Base-by-base conservation (phyloP, 768 basidiomycete species). In the Fomitopsis serialis region DNA sequence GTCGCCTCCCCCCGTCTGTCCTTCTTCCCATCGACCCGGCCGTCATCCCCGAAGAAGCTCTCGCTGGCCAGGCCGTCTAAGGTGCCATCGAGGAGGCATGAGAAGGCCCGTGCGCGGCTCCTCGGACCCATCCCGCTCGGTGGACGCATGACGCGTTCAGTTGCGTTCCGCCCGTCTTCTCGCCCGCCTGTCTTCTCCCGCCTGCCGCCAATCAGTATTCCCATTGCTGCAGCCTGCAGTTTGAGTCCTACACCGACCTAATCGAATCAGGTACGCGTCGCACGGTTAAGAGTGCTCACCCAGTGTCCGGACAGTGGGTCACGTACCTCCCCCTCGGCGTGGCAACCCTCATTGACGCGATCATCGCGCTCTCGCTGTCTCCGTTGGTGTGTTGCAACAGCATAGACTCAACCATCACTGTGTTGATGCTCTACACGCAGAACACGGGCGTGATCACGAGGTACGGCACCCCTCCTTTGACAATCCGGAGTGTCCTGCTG, bases 361-460 rank as follows among this genome's bases (percentile, higher is more conserved):
- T 56, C 48, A 58, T 61, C 44, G 57, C 60, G 11, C 49, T 48
- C 2, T 52, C 60, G 21, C 55, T 61, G 17, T 61, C 57, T 37
- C 56, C 37, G 37, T 40, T 10, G 4, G 11, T 8, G 3, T 25
- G 42, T n/a, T n/a, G n/a, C n/a, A n/a, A n/a, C 34, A 61, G 59
- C 27, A 56, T 53, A 34, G 53, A 56, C n/a, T 55, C 52, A 4
- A 53, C 55, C n/a, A 50, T 58, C 23, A 47, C 45, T 35, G 48
- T 42, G 32, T 53, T 61, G 22, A 61, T 61, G 47, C 43, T 56
- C 9, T 61, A 61, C 25, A 58, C 57, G 3, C n/a, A 58, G 8
- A 61, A 61, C 36, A 61, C 60, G 2, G 60, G 60, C 2, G 50
- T 58, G 10, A 52, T 61, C 11, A 58, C 57, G 2, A 52, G 60